Evolutionary conservation across 176 grass and related monocot species (phyloP).

Genomic region (Avena eriantha): DNA sequence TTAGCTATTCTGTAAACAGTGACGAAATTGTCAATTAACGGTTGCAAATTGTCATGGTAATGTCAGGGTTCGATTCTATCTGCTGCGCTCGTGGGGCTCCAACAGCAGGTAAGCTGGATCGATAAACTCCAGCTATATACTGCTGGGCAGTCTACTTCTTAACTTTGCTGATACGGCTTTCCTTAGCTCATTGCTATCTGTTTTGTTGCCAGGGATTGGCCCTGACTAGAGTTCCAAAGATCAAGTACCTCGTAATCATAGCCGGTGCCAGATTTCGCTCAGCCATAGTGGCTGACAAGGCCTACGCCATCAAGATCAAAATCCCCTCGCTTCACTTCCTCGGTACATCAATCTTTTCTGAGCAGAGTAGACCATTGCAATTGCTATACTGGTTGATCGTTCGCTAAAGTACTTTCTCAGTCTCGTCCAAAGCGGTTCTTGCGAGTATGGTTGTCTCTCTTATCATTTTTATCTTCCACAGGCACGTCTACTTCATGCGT

Average conservation of each 20-base stretch:
- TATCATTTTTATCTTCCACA: neutral
- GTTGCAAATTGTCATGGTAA: neutral
- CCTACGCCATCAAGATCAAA: conserved; percentile 62
- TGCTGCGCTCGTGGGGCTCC: conserved; percentile 68
- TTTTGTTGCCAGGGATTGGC: conserved; percentile 63
- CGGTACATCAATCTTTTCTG: conserved; percentile 48
- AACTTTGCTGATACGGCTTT: neutral
- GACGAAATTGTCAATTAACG: neutral
- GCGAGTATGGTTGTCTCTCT: neutral
- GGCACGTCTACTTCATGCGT: neutral
- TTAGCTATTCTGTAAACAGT: neutral
- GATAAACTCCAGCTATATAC: neutral
- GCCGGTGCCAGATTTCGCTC: conserved; percentile 70
- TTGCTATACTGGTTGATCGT: neutral
- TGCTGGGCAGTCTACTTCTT: neutral
- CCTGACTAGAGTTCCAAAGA: conserved; percentile 75
- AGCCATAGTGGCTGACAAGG: conserved; percentile 54
- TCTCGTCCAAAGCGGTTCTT: neutral
- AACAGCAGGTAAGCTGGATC: conserved; percentile 61
- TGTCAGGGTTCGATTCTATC: conserved; percentile 80
- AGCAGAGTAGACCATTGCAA: neutral
- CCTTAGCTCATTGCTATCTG: neutral
- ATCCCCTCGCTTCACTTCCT: conserved; percentile 84
- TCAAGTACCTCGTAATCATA: conserved; percentile 81
- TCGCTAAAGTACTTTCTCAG: neutral